Percentiles rank a stretch among this genome's conserved stretches.
Evolutionary conservation across 2,329 filamentous ascomycete species (phyloP).

Genomic region (Phyllosticta citrichinensis): DNA sequence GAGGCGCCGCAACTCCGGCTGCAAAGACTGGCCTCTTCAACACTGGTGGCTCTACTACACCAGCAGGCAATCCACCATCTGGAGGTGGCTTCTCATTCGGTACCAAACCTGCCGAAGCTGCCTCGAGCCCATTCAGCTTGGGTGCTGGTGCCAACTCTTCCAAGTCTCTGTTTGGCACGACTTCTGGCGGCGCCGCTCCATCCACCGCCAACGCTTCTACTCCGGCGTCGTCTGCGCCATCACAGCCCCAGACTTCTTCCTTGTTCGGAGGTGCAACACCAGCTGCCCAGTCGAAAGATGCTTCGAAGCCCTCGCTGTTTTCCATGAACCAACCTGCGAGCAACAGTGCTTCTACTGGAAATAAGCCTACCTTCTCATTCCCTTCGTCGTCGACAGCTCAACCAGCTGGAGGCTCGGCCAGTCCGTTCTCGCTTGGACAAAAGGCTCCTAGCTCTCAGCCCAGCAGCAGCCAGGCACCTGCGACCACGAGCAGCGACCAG

Average conservation of each 20-base stretch:
- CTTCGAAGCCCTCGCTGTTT: not conserved
- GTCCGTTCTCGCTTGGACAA: not conserved
- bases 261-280: not conserved
- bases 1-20: not conserved
- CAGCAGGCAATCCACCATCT: constrained; percentile 24
- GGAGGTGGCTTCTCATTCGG: constrained; percentile 2
- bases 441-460: not conserved
- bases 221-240: not conserved
- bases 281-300: not conserved
- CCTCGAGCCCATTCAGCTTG: not conserved
- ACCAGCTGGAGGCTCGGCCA: not conserved
- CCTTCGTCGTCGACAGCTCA: constrained; percentile 11
- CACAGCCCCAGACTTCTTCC: too few species aligned
- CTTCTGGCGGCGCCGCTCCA: not conserved
- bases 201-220: not conserved
- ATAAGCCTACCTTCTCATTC: not conserved
- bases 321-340: not conserved
- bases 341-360: not conserved
- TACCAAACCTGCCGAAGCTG: constrained; percentile 3
- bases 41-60: constrained; percentile 24
- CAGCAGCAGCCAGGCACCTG: not conserved
- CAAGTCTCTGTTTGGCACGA: not conserved
- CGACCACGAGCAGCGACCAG: not conserved
- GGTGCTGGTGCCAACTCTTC: not conserved
- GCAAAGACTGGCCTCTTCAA: not conserved